Base-by-base conservation (phyloP, 2,329 filamentous ascomycete genomes). In the Trichoderma pleuroti region DNA sequence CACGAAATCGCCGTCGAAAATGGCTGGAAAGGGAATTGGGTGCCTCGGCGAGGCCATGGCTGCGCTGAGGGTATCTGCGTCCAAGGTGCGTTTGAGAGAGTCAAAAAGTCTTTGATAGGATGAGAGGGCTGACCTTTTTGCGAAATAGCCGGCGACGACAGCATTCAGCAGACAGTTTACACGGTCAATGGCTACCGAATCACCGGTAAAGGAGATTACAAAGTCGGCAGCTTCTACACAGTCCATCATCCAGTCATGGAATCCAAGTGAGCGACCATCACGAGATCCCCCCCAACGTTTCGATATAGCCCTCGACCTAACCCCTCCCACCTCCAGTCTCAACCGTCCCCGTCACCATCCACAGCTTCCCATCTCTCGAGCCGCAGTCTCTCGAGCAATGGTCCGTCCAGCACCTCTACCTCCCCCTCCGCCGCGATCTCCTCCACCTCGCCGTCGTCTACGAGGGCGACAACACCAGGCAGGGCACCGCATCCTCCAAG, bases 391-490 rank as follows among this genome's bases (percentile, higher is more conserved):
- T 97, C 80, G 89, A 93, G 78, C 83, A 88, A 76, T 98, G 94
- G 85, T 90, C 92, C 52, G 85, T 90, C 72, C 92, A 92, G 77
- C 93, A 98, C 81, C 91, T 99, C 57, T 85, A 92, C 78, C 88
- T 98, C 39, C 96, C 96, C 3, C 87, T 97, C 60, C 92, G 96
- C 72, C 91, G 92, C 80, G 96, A 99, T 81, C 90, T 99, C 74
- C 90, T 99, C 68, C 95, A 99, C 84, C 90, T 93, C 74, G 96
- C 96, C 71, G 89, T 99, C 71, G 84, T 97, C 76, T 98, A 92
- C 85, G 96, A 99, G 84, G 96, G 93, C 75, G 95, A 98, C 84
- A 88, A 86, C 78, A 92, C 93, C 70, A 91, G 96, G 34, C 91
- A 94, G 80, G 96, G 96, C 74, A 97, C 93, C 3, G 96, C 94